These are phyloP conservation scores for Aspergillus funiculosus DNA, from an alignment of 495 filamentous ascomycete genomes.

Conservation along the genomic window DNA sequence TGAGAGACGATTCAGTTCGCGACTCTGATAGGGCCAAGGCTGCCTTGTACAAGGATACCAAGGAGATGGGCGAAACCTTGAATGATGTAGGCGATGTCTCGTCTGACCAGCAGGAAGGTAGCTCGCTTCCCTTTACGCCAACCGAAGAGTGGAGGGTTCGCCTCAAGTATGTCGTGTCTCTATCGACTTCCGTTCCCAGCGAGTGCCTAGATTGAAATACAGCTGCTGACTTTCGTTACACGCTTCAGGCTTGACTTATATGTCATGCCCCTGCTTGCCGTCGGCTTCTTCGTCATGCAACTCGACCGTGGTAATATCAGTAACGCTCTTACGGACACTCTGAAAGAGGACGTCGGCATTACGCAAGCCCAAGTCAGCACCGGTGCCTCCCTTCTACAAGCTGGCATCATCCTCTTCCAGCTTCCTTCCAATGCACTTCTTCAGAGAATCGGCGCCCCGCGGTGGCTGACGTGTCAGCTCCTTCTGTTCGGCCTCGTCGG, in stretches of 20 bases:
- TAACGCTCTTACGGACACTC: slow-evolving; percentile 44
- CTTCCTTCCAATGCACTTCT: slow-evolving; percentile 54
- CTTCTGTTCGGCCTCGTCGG: slow-evolving; percentile 53
- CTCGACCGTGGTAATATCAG: slow-evolving; percentile 50
- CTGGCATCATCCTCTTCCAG: slow-evolving; percentile 52
- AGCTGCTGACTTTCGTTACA: too few species aligned
- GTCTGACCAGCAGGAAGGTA: too few species aligned
- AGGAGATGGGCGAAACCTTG: too few species aligned
- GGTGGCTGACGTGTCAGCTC: slow-evolving; percentile 52
- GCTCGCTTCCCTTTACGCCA: too few species aligned
- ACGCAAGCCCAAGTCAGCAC: slow-evolving; percentile 53
- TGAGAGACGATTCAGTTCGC: too few species aligned
- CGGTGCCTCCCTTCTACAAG: slow-evolving; percentile 48
- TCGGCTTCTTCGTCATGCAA: slow-evolving; percentile 19
- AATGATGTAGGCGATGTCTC: too few species aligned
- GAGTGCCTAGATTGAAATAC: too few species aligned
- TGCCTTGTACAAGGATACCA: too few species aligned
- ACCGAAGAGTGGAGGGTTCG: too few species aligned
- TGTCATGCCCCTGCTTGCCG: slow-evolving; percentile 13
- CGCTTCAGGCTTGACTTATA: slow-evolving; percentile 12
- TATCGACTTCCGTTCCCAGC: too few species aligned
- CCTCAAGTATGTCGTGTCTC: too few species aligned
- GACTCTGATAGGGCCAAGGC: too few species aligned
- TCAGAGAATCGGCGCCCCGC: slow-evolving; percentile 47
- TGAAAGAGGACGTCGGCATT: slow-evolving; percentile 48